Evolutionary conservation across 192 early-diverging fungal genomes (phyloP).

Genomic region (Jimgerdemannia lactiflua): DNA sequence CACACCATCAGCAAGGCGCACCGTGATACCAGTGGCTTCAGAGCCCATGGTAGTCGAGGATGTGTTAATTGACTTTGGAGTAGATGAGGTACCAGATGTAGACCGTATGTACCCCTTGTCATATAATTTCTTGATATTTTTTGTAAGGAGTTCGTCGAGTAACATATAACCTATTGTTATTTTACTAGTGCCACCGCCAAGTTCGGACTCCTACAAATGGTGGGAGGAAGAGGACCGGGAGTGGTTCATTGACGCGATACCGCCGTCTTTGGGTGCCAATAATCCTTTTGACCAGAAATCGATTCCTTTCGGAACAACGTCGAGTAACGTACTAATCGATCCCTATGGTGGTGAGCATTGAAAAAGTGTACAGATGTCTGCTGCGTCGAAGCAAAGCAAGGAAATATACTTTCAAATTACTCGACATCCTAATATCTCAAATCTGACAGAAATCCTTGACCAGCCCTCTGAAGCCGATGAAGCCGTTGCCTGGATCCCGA

Average conservation of each 20-base stretch:
- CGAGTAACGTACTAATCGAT: constrained; percentile 9
- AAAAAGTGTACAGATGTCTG: background rate
- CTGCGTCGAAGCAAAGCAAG: background rate
- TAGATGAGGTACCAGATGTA: constrained; percentile 11
- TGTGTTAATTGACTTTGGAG: constrained; percentile 18
- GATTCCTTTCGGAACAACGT: constrained; percentile 1
- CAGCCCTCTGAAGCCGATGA: constrained; percentile 4
- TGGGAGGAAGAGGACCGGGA: constrained; percentile 36
- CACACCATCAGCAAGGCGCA: constrained; percentile 10
- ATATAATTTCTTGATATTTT: background rate
- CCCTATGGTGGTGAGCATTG: background rate
- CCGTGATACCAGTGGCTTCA: background rate
- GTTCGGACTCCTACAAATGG: constrained; percentile 49
- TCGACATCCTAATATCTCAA: background rate
- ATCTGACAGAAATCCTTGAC: constrained; percentile 6
- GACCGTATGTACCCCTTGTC: constrained; percentile 6
- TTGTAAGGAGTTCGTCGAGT: background rate
- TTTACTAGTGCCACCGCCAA: constrained; percentile 45
- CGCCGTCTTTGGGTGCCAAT: background rate
- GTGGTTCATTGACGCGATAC: background rate
- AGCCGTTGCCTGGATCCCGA: constrained; percentile 17
- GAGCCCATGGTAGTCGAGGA: constrained; percentile 10
- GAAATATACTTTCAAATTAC: too few species aligned
- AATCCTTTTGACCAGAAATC: background rate
- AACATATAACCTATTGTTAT: background rate